Percentiles rank a stretch among this genome's conserved stretches.
These are phyloP conservation scores for Leishmania gerbilli DNA, from an alignment of 208 protist genomes.

Conservation along the genomic window DNA sequence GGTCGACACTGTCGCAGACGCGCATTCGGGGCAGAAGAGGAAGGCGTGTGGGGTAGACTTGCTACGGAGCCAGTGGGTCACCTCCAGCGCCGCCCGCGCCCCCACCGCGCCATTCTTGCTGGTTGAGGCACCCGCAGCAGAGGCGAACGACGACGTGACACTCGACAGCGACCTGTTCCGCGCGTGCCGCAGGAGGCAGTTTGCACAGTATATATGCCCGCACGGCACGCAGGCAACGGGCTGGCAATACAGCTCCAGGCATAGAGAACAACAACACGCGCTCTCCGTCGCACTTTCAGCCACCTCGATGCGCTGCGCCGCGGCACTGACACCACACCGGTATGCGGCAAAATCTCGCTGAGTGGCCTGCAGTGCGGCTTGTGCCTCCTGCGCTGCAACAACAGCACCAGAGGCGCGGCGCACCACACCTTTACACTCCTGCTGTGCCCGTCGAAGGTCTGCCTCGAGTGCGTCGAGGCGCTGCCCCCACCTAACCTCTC, in stretches of 20 bases:
- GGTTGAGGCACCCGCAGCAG: background rate
- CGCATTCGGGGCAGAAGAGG: slow-evolving; percentile 51
- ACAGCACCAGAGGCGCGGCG: background rate
- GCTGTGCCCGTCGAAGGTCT: slow-evolving; percentile 1
- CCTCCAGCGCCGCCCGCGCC: slow-evolving; percentile 4
- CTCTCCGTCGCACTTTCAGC: slow-evolving; percentile 84
- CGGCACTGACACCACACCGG: slow-evolving; percentile 29
- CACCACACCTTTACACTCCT: background rate
- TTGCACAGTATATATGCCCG: slow-evolving; percentile 82
- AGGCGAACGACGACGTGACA: background rate
- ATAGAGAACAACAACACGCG: slow-evolving; percentile 67
- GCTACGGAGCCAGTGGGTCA: slow-evolving; percentile 17
- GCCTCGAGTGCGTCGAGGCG: background rate
- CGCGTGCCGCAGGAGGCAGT: slow-evolving; percentile 56
- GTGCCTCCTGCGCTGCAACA: slow-evolving; percentile 12
- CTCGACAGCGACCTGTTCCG: slow-evolving; percentile 39
- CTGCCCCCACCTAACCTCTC: background rate
- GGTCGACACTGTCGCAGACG: slow-evolving; percentile 7
- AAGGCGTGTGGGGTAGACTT: background rate
- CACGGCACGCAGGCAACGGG: slow-evolving; percentile 86
- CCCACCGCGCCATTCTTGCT: background rate
- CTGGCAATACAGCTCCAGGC: slow-evolving; percentile 56
- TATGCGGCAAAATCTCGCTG: slow-evolving; percentile 14
- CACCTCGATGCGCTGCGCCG: slow-evolving; percentile 57
- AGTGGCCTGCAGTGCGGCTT: background rate